phyloP scores from a whole-genome alignment of 2,329 filamentous ascomycete genomes.

The Mycosphaerella arachidis region DNA sequence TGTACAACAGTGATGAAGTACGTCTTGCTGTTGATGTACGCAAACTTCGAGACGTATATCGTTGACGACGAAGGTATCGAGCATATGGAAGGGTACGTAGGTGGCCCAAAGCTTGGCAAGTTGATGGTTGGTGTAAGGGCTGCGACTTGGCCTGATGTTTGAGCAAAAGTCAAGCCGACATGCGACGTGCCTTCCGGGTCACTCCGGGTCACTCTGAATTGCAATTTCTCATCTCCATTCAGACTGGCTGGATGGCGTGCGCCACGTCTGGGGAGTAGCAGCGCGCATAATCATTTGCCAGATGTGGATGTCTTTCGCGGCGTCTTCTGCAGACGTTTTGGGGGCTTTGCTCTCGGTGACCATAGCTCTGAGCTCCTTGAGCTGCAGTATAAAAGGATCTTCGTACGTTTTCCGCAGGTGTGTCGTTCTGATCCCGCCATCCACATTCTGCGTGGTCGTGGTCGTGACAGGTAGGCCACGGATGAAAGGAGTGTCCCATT shows the following conservation, averaged over 20 bases:
- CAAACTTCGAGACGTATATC: too few relatives aligned
- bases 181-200: neutral
- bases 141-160: neutral
- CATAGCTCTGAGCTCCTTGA: constrained; percentile 39
- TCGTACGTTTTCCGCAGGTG: constrained; percentile 39
- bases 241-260: too few relatives aligned
- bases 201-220: neutral
- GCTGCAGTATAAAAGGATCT: constrained; percentile 44
- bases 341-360: constrained; percentile 36
- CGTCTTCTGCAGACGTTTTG: constrained; percentile 43
- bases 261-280: too few relatives aligned
- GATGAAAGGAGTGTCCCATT: constrained; percentile 57
- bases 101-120: constrained; percentile 4
- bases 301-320: constrained; percentile 38
- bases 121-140: neutral
- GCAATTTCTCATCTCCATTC: too few relatives aligned
- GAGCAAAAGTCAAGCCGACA: neutral
- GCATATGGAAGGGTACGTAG: too few relatives aligned
- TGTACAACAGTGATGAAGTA: too few relatives aligned
- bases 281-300: constrained; percentile 26
- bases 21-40: too few relatives aligned
- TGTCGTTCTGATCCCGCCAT: constrained; percentile 31
- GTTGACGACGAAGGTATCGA: too few relatives aligned
- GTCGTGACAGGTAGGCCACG: constrained; percentile 52
- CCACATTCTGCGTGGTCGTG: constrained; percentile 41